phyloP scores from a whole-genome alignment of 1,139 yeast genomes.

The Geotrichum macrosporum region DNA sequence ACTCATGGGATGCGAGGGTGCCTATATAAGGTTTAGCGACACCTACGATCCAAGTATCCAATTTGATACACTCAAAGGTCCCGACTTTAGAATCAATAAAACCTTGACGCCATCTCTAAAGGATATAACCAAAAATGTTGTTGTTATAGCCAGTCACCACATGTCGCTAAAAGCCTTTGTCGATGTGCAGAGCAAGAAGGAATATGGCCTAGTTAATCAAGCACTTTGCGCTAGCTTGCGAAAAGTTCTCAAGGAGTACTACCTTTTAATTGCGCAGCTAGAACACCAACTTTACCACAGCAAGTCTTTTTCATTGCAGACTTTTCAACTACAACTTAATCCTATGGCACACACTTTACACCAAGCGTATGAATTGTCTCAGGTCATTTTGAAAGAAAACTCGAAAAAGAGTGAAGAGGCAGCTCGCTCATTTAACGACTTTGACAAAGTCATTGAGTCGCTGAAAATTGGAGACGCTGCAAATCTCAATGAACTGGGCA shows the following conservation, averaged over 20 bases:
- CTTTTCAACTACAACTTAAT: slow-evolving; percentile 44
- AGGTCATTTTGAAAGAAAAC: slow-evolving; percentile 43
- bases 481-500: slow-evolving; percentile 30
- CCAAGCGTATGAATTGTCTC: slow-evolving; percentile 57
- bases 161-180: slow-evolving; percentile 52
- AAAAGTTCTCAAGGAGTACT: slow-evolving; percentile 49
- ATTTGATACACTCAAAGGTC: slow-evolving; percentile 52
- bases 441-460: slow-evolving; percentile 35
- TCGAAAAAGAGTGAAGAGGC: slow-evolving; percentile 30
- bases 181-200: slow-evolving; percentile 50
- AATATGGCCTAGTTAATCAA: slow-evolving; percentile 71
- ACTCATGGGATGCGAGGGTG: slow-evolving; percentile 74
- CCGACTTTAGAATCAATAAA: slow-evolving; percentile 69
- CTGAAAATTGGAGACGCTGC: slow-evolving; percentile 30
- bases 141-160: slow-evolving; percentile 60
- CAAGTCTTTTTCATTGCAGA: slow-evolving; percentile 46
- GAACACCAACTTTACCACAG: slow-evolving; percentile 53
- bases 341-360: slow-evolving; percentile 42
- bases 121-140: slow-evolving; percentile 61
- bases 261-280: slow-evolving; percentile 46
- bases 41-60: slow-evolving; percentile 47
- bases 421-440: slow-evolving; percentile 25
- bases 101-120: slow-evolving; percentile 71
- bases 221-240: slow-evolving; percentile 61
- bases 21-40: slow-evolving; percentile 64